Percentiles rank a stretch among this genome's conserved stretches.
Conservation (phyloP, 805 yeast genomes). For the Yarrowia deformans region DNA sequence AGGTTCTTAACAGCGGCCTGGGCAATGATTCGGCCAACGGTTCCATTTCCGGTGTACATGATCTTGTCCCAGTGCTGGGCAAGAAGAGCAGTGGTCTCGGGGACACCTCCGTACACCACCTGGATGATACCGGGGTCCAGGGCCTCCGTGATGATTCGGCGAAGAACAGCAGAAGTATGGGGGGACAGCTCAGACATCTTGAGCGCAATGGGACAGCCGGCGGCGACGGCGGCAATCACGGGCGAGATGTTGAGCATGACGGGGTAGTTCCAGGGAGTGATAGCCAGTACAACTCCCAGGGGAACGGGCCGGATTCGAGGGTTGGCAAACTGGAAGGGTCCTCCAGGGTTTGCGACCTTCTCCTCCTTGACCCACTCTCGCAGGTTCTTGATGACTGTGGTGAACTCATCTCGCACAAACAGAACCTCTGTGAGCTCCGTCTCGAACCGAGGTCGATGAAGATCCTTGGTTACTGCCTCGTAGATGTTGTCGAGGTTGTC, state of each 20-base stretch:
- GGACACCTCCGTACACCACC: conserved; percentile 75
- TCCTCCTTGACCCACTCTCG: conserved; percentile 67
- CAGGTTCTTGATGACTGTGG: conserved; percentile 64
- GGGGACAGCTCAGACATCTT: conserved; percentile 80
- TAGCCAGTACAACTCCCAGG: conserved; percentile 70
- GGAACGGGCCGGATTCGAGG: conserved; percentile 49
- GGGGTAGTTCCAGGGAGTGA: conserved; percentile 84
- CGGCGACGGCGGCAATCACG: conserved; percentile 77
- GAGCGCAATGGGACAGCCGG: conserved; percentile 78
- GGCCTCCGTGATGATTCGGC: conserved; percentile 60
- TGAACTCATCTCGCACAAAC: conserved; percentile 61
- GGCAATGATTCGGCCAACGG: conserved; percentile 79
- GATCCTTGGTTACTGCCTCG: conserved; percentile 69
- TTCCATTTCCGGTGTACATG: conserved; percentile 81
- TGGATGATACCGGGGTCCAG: conserved; percentile 63
- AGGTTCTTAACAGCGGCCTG: conserved; percentile 80
- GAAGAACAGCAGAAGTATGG: conserved; percentile 61
- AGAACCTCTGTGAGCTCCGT: conserved; percentile 65
- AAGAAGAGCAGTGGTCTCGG: conserved; percentile 67
- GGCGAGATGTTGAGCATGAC: conserved; percentile 67
- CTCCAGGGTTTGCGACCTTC: conserved; percentile 38
- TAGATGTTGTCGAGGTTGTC: conserved; percentile 64
- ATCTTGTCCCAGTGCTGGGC: conserved; percentile 78
- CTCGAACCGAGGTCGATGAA: conserved; percentile 70
- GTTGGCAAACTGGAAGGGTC: conserved; percentile 43